Evolutionary conservation across 2,329 filamentous ascomycete genomes (phyloP), one percentile per base, ranked within the genome.

Genomic region (Daldinia sp.): DNA sequence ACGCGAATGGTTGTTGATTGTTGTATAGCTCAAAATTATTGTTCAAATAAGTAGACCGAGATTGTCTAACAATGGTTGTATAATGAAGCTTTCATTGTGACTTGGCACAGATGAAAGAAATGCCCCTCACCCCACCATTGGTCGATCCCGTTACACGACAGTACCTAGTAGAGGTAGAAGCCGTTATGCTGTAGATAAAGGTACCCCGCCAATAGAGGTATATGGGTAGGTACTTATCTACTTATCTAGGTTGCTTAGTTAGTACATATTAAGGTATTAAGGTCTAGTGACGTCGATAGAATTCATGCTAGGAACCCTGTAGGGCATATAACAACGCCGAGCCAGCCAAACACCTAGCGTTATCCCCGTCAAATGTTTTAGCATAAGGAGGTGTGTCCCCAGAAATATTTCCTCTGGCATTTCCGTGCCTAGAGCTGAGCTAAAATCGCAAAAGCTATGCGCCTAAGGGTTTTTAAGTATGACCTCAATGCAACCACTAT

Each of bases 101-200:
- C 30, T 37, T 30, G 44, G 23, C 10, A 28, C 20, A 15, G 10
- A 18, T 51, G 46, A 51, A 60, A 13, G 46, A 53, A 58, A 55
- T 70, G 62, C 68, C 65, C 65, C 68, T 68, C 65, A 65, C 62
- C 65, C 68, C 68, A 57, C 65, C 35, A 61, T 65, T 48, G 12
- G 37, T n/a, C 18, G 30, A 23, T 33, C 28, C 50, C 50, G 33
- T 28, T 54, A 54, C 28, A n/a, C 9, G 13, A 33, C 37, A 35
- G n/a, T 35, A 35, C 26, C n/a, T 35, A 35, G 15, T 33, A 51
- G 26, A n/a, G 30, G 10, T 33, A 18, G 20, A 53, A 53, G 28
- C 48, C 18, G 3, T 4, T 5, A 6, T 28, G 7, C 10, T 4
- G 18, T 35, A 35, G 48, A 53, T 30, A 48, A 48, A 10, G 20